phyloP scores from a whole-genome alignment of 148 eudicot species.

The Pharnaceum exiguum region DNA sequence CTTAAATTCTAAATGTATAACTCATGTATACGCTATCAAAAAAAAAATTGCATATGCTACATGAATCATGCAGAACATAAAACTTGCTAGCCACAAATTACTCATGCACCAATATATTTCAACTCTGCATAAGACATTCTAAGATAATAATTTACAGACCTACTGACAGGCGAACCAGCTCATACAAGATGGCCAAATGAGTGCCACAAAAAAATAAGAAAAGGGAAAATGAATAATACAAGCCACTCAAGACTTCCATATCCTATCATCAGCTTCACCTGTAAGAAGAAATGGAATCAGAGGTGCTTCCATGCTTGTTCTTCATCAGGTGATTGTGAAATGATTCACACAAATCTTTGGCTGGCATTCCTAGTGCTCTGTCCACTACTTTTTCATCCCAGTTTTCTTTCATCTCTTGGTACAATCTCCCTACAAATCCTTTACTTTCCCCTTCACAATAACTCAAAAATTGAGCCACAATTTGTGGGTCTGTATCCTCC shows the following conservation, averaged over 20 bases:
- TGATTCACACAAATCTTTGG: constrained; percentile 17
- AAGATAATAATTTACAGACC: too few relatives aligned
- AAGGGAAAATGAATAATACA: neutral
- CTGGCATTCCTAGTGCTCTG: constrained; percentile 20
- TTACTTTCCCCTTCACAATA: constrained; percentile 28
- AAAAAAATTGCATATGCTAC: too few relatives aligned
- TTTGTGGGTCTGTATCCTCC: constrained; percentile 30
- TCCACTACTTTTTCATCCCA: constrained; percentile 37
- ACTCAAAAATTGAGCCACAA: constrained; percentile 42
- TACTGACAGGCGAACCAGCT: too few relatives aligned
- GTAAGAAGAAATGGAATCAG: neutral
- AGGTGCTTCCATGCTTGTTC: neutral
- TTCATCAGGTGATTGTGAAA: constrained; percentile 3
- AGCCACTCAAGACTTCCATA: neutral
- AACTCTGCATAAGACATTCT: too few relatives aligned
- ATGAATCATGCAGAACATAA: too few relatives aligned
- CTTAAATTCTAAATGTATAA: too few relatives aligned
- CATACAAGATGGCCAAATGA: too few relatives aligned
- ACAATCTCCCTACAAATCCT: constrained; percentile 53
- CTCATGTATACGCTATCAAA: too few relatives aligned
- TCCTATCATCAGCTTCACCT: neutral
- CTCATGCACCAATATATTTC: too few relatives aligned
- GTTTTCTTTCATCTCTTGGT: constrained; percentile 27
- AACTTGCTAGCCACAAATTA: too few relatives aligned
- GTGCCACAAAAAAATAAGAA: neutral